Evolutionary conservation across 75 land plant species (phyloP), one percentile per base, ranked within the genome.

Genomic region (Pinus albicaulis): DNA sequence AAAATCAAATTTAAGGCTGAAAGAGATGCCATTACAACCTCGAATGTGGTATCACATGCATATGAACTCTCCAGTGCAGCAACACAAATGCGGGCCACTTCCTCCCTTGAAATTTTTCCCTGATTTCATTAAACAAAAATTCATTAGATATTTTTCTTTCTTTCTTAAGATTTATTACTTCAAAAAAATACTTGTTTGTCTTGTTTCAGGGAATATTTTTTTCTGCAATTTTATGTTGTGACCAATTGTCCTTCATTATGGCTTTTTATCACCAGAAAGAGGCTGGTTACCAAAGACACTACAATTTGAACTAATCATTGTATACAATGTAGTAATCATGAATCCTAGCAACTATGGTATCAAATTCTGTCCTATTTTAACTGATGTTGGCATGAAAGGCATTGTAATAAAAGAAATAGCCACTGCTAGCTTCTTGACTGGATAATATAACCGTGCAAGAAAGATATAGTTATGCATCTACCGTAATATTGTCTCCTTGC

Each of bases 21-120:
- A 57, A 52, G 28, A 17, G 34, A n/a, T 61, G 63, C 17, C 8
- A 56, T 16, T 7, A 24, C 31, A 36, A 95, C 99, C 98, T 98
- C 99, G 77, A 95, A 98, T 65, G 98, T 98, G 73, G 89, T 95
- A 80, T 91, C 86, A 77, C 89, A 84, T 59, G 98, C 99, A 78
- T 83, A 83, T 26, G 99, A 91, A 73, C 96, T 91, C 48, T 86
- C 89, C 58, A 98, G 76, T 76, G 99, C 98, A 56, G 92, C 98
- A 59, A 93, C 78, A 78, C 98, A 95, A 68, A 98, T 91, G 55
- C 81, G 81, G 26, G 99, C 99, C 76, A 95, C 76, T 73, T 98
- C 99, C 80, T 98, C 96, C 80, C 99, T 89, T n/a, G 98, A 89
- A 59, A 98, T 85, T 81, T 98, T 98, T 0, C 99, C 99, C 98